phyloP scores from a whole-genome alignment of 2,329 filamentous ascomycete species.

The Thelonectria discophora region DNA sequence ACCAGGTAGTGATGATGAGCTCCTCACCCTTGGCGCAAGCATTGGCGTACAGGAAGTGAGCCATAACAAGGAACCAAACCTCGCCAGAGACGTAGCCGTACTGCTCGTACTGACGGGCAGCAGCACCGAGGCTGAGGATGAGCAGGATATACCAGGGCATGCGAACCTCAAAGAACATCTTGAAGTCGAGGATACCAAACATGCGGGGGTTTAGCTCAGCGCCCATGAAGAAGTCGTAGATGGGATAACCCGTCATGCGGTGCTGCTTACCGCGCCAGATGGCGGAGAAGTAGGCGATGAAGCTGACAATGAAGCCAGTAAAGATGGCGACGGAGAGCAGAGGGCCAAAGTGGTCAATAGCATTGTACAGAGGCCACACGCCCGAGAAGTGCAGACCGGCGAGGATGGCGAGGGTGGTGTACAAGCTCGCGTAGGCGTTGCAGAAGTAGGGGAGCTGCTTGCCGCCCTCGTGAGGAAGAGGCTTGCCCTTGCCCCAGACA shows the following conservation, averaged over 20 bases:
- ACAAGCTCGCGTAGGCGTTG: conserved; percentile 87
- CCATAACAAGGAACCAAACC: conserved; percentile 84
- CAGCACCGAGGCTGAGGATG: conserved; percentile 77
- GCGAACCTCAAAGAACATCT: conserved; percentile 96
- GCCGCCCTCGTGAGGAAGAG: conserved; percentile 81
- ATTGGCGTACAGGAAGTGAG: conserved; percentile 91
- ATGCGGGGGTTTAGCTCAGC: conserved; percentile 89
- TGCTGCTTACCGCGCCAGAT: conserved; percentile 82
- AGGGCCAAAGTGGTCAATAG: conserved; percentile 95
- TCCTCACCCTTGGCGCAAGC: conserved; percentile 93
- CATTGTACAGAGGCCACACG: conserved; percentile 86
- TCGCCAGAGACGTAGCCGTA: conserved; percentile 90
- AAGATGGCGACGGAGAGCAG: conserved; percentile 93
- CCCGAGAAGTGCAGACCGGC: conserved; percentile 81
- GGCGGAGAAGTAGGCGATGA: conserved; percentile 88
- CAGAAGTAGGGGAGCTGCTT: conserved; percentile 95
- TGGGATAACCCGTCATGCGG: conserved; percentile 86
- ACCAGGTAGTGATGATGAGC: conserved; percentile 85
- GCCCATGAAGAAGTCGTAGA: conserved; percentile 96
- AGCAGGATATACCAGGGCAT: conserved; percentile 93
- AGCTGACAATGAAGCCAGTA: conserved; percentile 84
- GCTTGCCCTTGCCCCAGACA: conserved; percentile 87
- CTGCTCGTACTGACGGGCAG: conserved; percentile 82
- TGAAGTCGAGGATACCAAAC: conserved; percentile 88
- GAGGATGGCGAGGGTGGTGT: conserved; percentile 79